Base-by-base conservation (phyloP, 768 basidiomycete species). In the Hirschioporus abietinus region DNA sequence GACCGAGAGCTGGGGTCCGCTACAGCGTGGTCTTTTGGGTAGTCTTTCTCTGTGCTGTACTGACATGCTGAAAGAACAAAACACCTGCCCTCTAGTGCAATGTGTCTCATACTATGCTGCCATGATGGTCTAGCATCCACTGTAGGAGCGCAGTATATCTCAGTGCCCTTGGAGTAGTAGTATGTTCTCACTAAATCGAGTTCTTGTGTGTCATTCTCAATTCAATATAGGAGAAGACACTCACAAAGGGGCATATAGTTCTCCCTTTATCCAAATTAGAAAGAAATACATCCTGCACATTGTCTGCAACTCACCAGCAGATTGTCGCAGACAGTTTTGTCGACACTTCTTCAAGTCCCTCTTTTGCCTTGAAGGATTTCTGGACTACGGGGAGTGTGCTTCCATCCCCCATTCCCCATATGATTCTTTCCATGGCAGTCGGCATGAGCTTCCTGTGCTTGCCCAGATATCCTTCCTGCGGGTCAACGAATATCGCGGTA, bases 391-490 rank as follows among this genome's bases (percentile, higher is more conserved):
- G 83, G 24, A 87, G 74, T 0, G 86, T 85, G 10, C 78, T 78
- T 9, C 81, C 83, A 67, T 87, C 82, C 0, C 88, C 88, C 67
- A 80, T 80, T 3, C 86, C 86, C 88, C 88, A 90, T 35, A 89
- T 80, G 17, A 86, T 71, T 26, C 87, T 77, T 71, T 90, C 89
- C 63, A 77, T 68, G 0, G 78, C 88, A 8, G 89, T 90, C 1
- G 88, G 88, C 70, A 86, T 76, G 25, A 89, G 71, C 76, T 89
- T 89, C 18, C 88, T 80, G 71, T 88, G 86, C 72, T 88, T 88
- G 42, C 79, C 86, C n/a, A 88, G 72, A 27, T 81, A 78, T 1
- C 87, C 87, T 58, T 79, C 69, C 20, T 69, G 67, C 0, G 87
- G 85, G 69, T 84, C 81, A 25, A 88, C 79, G 72, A 87, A 88